Evolutionary conservation across 2,329 filamentous ascomycete genomes (phyloP), one percentile per base, ranked within the genome.

Genomic region (Fusarium caatingaense): DNA sequence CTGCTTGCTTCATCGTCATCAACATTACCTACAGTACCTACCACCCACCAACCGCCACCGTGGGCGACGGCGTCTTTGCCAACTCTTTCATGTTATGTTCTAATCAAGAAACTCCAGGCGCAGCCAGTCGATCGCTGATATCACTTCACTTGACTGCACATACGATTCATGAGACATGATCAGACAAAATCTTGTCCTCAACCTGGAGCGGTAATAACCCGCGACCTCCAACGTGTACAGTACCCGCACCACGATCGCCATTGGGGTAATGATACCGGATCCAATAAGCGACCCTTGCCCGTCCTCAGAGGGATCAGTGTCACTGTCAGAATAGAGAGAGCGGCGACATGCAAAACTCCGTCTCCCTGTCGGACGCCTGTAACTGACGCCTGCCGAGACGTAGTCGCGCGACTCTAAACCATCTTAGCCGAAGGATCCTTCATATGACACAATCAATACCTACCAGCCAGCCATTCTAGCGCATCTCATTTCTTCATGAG

Each of bases 341-440:
- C 46, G 40, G 34, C 47, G 12, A 42, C 30, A 64, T 42, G 61
- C 55, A 42, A 64, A 53, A 44, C 47, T 65, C 42, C 32, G 34
- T 42, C 34, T 53, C 32, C 49, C 40, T 64, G 63, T 60, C 32
- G 28, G 49, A 45, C 59, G 56, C 68, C 68, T 65, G 68, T 71
- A 68, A 71, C 68, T 71, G 56, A 66, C 68, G 68, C 68, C 68
- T 68, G 18, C 44, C 63, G 53, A 48, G 21, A 28, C 30, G 15
- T 64, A 65, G 60, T 65, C 59, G 68, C 68, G 63, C 68, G 64
- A 71, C 68, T 71, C 56, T 34, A 55, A 64, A 61, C 64, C 64
- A 32, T 44, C 42, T 54, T 55, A 59, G 56, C 57, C 58, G 46
- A 65, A 37, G 30, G 47, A 65, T 60, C 56, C 56, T 66, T 65